Percentiles rank a stretch among this genome's conserved stretches.
These are phyloP conservation scores for Ophiocordyceps camponoti-floridani DNA, from an alignment of 2,329 filamentous ascomycete genomes.

Conservation along the genomic window DNA sequence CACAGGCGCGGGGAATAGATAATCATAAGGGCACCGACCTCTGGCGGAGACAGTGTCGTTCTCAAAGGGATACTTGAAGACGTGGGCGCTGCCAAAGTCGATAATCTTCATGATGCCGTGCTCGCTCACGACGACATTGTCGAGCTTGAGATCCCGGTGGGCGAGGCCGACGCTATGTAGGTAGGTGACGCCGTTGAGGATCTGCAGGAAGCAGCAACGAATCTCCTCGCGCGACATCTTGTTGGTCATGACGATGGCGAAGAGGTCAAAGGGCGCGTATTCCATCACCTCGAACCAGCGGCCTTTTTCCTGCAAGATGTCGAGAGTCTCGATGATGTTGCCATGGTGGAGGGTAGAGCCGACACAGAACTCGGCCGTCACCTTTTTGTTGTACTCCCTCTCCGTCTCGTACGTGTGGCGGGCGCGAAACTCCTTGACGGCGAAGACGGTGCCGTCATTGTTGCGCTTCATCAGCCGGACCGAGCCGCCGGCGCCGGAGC, in stretches of 20 bases:
- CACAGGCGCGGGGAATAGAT: not conserved
- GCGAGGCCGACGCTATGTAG: slow-evolving; percentile 88
- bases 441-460: slow-evolving; percentile 84
- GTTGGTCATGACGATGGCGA: slow-evolving; percentile 97
- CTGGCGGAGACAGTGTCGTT: slow-evolving; percentile 32
- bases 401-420: slow-evolving; percentile 86
- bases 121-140: slow-evolving; percentile 95
- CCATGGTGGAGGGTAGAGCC: slow-evolving; percentile 93
- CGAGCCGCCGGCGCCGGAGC: slow-evolving; percentile 85
- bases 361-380: slow-evolving; percentile 96
- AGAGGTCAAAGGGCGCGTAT: slow-evolving; percentile 87
- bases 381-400: slow-evolving; percentile 92
- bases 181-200: slow-evolving; percentile 85
- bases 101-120: slow-evolving; percentile 98
- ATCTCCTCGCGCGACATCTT: slow-evolving; percentile 90
- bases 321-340: slow-evolving; percentile 94
- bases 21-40: slow-evolving; percentile 8
- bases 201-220: slow-evolving; percentile 81
- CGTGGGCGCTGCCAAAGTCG: slow-evolving; percentile 92
- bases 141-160: slow-evolving; percentile 86
- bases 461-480: slow-evolving; percentile 87
- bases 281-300: slow-evolving; percentile 99
- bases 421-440: slow-evolving; percentile 90
- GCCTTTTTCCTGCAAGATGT: slow-evolving; percentile 85
- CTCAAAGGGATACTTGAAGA: slow-evolving; percentile 96